Percentiles rank a stretch among this genome's conserved stretches.
Conservation (phyloP, 805 yeast genomes). For the Teunomyces atbi region DNA sequence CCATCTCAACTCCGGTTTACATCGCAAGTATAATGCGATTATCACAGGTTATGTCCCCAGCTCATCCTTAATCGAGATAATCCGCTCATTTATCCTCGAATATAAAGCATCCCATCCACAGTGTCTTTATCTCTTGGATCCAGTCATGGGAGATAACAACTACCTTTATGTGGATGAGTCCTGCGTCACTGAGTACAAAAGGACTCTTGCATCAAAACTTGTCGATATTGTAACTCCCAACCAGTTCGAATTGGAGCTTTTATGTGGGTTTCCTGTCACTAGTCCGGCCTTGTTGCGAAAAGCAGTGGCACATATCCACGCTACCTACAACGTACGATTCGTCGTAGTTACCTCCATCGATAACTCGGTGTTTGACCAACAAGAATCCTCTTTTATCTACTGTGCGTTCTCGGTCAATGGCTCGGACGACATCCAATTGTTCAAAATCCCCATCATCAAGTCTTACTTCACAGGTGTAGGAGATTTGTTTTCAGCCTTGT, state of each 20-base stretch:
- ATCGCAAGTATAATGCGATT: conserved; percentile 49
- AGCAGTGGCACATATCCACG: conserved; percentile 53
- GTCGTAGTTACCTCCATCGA: conserved; percentile 67
- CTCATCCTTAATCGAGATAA: conserved; percentile 42
- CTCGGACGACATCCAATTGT: conserved; percentile 15
- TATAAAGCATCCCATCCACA: conserved; percentile 34
- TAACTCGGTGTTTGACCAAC: conserved; percentile 11
- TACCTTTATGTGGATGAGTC: conserved; percentile 57
- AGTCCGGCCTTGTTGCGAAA: conserved; percentile 34
- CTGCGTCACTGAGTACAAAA: conserved; percentile 34
- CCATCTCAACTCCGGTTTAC: conserved; percentile 6
- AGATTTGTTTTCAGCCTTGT: conserved; percentile 79
- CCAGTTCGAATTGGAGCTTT: conserved; percentile 80
- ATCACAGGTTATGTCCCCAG: conserved; percentile 72
- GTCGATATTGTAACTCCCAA: conserved; percentile 86
- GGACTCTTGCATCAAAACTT: conserved; percentile 55
- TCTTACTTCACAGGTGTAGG: conserved; percentile 96
- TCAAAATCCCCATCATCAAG: conserved; percentile 59
- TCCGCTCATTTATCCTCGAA: conserved; percentile 29
- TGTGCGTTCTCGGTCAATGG: conserved; percentile 25
- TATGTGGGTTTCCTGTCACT: conserved; percentile 52
- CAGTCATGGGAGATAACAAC: conserved; percentile 82
- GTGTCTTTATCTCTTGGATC: conserved; percentile 62
- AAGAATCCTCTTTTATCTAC: conserved; percentile 13
- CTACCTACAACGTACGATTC: conserved; percentile 47